Percentiles rank a stretch among this genome's conserved stretches.
Conservation (phyloP, 495 filamentous ascomycete genomes). For the Penicillium coprophilum region DNA sequence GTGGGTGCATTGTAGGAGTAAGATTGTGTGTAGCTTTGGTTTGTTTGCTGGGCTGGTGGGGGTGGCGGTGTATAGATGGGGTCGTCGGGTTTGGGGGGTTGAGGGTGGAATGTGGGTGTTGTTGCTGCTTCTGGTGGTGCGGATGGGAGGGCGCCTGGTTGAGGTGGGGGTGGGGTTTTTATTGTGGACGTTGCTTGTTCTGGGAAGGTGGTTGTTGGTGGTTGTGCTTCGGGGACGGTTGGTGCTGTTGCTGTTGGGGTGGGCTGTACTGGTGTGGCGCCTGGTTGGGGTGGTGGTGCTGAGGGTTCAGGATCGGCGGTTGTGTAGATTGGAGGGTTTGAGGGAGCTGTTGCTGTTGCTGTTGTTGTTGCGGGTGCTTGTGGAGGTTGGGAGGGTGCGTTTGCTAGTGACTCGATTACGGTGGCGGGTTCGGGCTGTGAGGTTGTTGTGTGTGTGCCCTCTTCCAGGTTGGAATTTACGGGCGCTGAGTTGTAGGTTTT, state of each 20-base stretch:
- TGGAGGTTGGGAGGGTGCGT: constrained; percentile 16
- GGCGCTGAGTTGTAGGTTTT: constrained; percentile 59
- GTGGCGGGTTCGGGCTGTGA: constrained; percentile 44
- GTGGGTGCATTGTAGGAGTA: constrained; percentile 17
- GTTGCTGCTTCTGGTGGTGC: constrained; percentile 13
- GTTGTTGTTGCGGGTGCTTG: constrained; percentile 19
- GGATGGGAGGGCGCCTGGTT: constrained; percentile 53
- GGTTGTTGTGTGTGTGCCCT: constrained; percentile 21
- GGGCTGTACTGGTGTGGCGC: constrained; percentile 28
- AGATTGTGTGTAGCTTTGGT: constrained; percentile 9
- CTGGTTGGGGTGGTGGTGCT: constrained; percentile 42
- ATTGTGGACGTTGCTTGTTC: constrained; percentile 11
- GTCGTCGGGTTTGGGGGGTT: constrained; percentile 56
- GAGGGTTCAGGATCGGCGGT: constrained; percentile 42
- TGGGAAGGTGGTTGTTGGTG: constrained; percentile 24
- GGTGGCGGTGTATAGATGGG: constrained; percentile 19
- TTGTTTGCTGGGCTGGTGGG: constrained; percentile 2
- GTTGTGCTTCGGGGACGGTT: constrained; percentile 16
- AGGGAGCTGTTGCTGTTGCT: constrained; percentile 37
- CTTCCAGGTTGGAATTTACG: constrained; percentile 46
- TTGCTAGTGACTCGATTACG: constrained; percentile 26
- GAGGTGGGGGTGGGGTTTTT: constrained; percentile 50
- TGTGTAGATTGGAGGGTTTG: constrained; percentile 46
- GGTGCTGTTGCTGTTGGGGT: constrained; percentile 26
- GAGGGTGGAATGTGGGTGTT: constrained; percentile 35